Base-by-base conservation (phyloP, 2,329 filamentous ascomycete species). In the Cordyceps cicadae region DNA sequence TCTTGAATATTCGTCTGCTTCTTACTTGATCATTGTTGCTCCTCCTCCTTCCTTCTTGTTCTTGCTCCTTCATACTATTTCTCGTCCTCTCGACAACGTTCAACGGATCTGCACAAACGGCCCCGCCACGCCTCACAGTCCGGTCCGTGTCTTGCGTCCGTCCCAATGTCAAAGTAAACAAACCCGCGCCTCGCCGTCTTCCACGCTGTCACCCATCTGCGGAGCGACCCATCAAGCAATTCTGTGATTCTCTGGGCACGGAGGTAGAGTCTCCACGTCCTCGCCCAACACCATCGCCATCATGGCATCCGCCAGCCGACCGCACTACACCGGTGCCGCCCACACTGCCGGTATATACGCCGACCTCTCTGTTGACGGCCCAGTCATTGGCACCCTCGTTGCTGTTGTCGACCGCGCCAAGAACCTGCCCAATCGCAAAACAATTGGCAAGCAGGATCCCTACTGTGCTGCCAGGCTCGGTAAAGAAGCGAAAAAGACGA, bases 371-470 rank as follows among this genome's bases (percentile, higher is more conserved):
- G 84, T 96, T 61, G 93, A 97, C 72, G 94, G 94, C 1, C 93
- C 94, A 3, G 82, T 90, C 63, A 97, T 99, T 69, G 94, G 94
- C 66, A 97, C 92, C 1, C 80, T 99, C 67, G 91, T 99, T 52
- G 83, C 92, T 61, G 87, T 99, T 68, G 85, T 97, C 69, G 94
- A 99, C 77, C 85, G 92, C 67, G 94, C 92, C 57, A 97, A 96
- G 83, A 99, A 99, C 73, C 78, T 99, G 67, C 94, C 94, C 55
- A 99, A 99, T 76, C 80, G 92, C 67, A 96, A 96, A 79, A 94
- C 92, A 6, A 97, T 99, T 80, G 94, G 94, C 60, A 99, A 99
- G 77, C 94, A 99, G 77, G 92, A 97, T 72, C 93, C 94, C 0
- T 99, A 97, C 75, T 97, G 92, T 75, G 94, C 94, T 43, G 92